These are phyloP conservation scores for Solanum hybrid DNA, from an alignment of 305 asterid species.

Conservation along the genomic window DNA sequence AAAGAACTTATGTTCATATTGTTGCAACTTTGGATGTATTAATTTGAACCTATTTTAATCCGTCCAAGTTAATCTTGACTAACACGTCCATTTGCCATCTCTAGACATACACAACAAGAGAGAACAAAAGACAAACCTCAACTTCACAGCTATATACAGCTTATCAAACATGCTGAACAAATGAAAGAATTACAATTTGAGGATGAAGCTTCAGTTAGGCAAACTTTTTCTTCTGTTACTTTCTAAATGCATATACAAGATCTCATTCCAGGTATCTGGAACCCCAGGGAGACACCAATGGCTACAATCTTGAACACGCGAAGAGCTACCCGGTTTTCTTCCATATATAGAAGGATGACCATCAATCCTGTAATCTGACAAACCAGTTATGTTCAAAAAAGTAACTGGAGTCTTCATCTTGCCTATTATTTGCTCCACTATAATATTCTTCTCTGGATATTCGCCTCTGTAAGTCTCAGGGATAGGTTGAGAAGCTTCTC, in stretches of 20 bases:
- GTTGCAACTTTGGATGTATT: not conserved
- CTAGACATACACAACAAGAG: not conserved
- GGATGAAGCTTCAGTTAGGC: not conserved
- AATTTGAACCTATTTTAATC: not conserved
- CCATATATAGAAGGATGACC: conserved; percentile 90
- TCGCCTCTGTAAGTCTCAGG: conserved; percentile 20
- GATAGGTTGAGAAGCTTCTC: conserved; percentile 55
- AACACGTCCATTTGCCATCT: not conserved
- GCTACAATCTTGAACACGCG: conserved; percentile 78
- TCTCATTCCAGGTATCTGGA: conserved; percentile 84
- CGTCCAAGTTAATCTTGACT: not conserved
- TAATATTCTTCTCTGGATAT: conserved; percentile 45
- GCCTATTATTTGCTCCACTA: conserved; percentile 44
- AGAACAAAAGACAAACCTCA: not conserved
- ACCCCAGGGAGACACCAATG: conserved; percentile 99
- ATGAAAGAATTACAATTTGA: conserved; percentile 1
- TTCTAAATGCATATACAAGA: conserved; percentile 47
- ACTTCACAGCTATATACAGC: conserved; percentile 3
- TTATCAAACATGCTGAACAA: not conserved
- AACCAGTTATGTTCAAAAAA: conserved; percentile 47
- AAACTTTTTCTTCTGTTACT: not conserved
- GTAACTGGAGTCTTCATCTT: conserved; percentile 68
- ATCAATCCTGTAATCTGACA: conserved; percentile 70
- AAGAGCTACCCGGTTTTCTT: conserved; percentile 24
- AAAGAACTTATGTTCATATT: not conserved